phyloP scores from a whole-genome alignment of 2,329 filamentous ascomycete species.

The Colletotrichum shisoi region DNA sequence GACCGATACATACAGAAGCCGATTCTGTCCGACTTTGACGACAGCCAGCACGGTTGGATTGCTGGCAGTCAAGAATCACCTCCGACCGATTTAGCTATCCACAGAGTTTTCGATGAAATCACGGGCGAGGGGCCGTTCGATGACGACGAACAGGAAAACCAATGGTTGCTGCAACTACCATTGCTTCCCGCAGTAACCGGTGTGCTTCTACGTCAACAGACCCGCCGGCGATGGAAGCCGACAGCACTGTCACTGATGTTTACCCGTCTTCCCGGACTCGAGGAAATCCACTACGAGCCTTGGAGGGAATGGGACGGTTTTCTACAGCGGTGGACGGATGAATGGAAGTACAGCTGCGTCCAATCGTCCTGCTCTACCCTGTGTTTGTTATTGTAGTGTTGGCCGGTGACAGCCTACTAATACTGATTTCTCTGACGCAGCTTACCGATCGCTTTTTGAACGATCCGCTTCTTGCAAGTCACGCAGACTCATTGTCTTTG shows the following conservation, averaged over 20 bases:
- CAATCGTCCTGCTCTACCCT: slow-evolving; percentile 15
- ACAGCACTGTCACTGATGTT: slow-evolving; percentile 47
- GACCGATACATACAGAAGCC: background rate
- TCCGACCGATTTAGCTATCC: slow-evolving; percentile 40
- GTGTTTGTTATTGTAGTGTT: too few relatives aligned
- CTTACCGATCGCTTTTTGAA: slow-evolving; percentile 42
- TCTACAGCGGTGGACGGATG: slow-evolving; percentile 43
- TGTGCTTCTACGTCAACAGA: slow-evolving; percentile 51
- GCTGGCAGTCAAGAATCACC: slow-evolving; percentile 41
- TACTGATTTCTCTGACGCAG: slow-evolving; percentile 34
- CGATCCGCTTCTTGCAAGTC: slow-evolving; percentile 43
- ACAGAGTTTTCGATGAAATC: slow-evolving; percentile 44
- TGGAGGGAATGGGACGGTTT: slow-evolving; percentile 47
- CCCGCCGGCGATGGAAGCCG: slow-evolving; percentile 49
- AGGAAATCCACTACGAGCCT: slow-evolving; percentile 52
- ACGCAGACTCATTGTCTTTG: slow-evolving; percentile 47
- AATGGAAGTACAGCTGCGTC: slow-evolving; percentile 43
- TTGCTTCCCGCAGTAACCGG: slow-evolving; percentile 46
- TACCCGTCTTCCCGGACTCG: slow-evolving; percentile 48
- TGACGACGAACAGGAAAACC: slow-evolving; percentile 43
- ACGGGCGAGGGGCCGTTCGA: slow-evolving; percentile 45
- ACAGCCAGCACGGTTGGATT: slow-evolving; percentile 46
- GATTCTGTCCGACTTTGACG: slow-evolving; percentile 2
- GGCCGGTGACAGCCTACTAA: slow-evolving; percentile 38
- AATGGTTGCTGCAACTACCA: slow-evolving; percentile 49